A percentile compares a stretch with the other conserved stretches of the same genome.
Conservation (phyloP, 169 alveolate genomes). For the Neospora caninum region DNA sequence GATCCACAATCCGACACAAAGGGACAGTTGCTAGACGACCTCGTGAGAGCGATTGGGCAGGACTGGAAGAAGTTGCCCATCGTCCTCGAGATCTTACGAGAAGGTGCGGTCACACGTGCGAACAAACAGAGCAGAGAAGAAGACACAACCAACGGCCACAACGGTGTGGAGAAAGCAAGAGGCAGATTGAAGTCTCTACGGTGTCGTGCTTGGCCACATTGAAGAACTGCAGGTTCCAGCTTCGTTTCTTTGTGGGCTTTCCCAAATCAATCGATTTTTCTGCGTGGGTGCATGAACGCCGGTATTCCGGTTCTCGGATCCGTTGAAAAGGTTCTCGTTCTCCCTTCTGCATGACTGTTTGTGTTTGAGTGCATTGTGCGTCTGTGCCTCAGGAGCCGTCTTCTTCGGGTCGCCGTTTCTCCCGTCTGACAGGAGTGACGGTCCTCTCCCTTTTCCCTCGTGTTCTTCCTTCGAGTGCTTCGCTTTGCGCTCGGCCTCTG, state of each 20-base stretch:
- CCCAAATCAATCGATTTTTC: not conserved
- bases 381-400: not conserved
- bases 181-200: not conserved
- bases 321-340: too few relatives aligned
- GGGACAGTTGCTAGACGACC: not conserved
- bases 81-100: constrained; percentile 1
- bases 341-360: too few relatives aligned
- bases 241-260: too few relatives aligned
- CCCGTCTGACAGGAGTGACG: not conserved
- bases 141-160: not conserved
- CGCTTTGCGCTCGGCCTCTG: not conserved
- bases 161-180: not conserved
- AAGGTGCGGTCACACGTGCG: not conserved
- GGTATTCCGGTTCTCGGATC: too few relatives aligned
- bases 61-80: not conserved
- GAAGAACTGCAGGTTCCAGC: too few relatives aligned
- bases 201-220: not conserved
- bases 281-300: not conserved
- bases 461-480: not conserved
- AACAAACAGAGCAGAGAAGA: not conserved
- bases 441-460: not conserved
- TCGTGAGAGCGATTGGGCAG: not conserved
- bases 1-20: not conserved
- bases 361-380: too few relatives aligned
- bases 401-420: not conserved